Conservation (phyloP, 1,284 basidiomycete species). For the Austroboletus sp. region DNA sequence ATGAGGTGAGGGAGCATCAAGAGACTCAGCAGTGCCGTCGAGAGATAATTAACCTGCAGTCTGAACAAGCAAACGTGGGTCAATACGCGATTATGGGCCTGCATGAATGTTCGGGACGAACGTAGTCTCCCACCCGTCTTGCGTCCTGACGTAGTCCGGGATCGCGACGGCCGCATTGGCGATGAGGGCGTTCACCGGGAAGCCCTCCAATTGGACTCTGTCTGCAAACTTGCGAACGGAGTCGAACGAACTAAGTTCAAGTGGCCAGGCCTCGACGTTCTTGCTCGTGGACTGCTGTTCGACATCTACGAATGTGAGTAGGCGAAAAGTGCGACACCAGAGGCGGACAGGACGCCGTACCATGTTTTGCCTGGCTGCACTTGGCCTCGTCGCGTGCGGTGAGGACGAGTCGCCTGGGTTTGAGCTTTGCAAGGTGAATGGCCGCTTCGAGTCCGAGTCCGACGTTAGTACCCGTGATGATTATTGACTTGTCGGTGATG, state of each 20-base stretch:
- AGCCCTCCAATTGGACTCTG: conserved; percentile 18
- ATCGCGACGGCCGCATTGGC: conserved; percentile 23
- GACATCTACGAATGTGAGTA: conserved; percentile 14
- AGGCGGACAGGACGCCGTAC: conserved; percentile 7
- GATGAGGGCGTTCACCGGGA: conserved; percentile 21
- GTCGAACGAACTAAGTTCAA: conserved; percentile 29
- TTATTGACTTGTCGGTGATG: conserved; percentile 27
- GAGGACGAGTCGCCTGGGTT: conserved; percentile 25
- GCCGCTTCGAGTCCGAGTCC: conserved; percentile 35
- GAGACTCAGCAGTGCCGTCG: conserved; percentile 29
- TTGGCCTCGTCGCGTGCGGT: conserved; percentile 28
- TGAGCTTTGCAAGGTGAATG: conserved; percentile 25
- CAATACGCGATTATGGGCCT: neutral
- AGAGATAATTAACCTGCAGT: conserved; percentile 32
- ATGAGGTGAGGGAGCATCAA: conserved; percentile 31
- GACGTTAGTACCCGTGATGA: conserved; percentile 30
- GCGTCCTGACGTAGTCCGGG: conserved; percentile 18
- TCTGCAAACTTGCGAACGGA: conserved; percentile 28
- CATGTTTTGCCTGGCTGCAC: conserved; percentile 17
- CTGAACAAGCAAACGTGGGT: conserved; percentile 10
- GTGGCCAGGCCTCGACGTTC: conserved; percentile 19
- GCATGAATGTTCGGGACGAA: conserved; percentile 8
- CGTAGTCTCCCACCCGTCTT: conserved; percentile 31
- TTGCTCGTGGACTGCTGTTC: conserved; percentile 17
- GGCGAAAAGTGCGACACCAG: neutral